These are phyloP conservation scores for Fibroporia radiculosa DNA, from an alignment of 768 basidiomycete species.

Conservation along the genomic window DNA sequence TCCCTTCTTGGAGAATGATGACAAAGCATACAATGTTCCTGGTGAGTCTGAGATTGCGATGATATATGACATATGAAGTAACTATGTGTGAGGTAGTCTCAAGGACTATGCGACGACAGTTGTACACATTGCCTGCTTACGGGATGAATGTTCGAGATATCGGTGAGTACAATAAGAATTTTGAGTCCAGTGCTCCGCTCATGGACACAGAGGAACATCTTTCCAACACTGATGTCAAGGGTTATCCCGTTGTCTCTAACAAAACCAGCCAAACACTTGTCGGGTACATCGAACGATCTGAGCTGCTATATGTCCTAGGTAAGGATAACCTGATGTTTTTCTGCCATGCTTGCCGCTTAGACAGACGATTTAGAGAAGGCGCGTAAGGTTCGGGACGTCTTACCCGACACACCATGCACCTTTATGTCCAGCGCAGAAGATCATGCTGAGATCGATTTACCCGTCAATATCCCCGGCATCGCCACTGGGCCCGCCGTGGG, in stretches of 20 bases:
- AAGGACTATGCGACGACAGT: slow-evolving; percentile 80
- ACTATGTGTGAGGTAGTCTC: slow-evolving; percentile 56
- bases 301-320: slow-evolving; percentile 85
- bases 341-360: not conserved
- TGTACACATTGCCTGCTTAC: slow-evolving; percentile 62
- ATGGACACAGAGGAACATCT: slow-evolving; percentile 55
- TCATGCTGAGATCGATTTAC: slow-evolving; percentile 38
- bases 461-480: slow-evolving; percentile 32
- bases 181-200: not conserved
- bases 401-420: slow-evolving; percentile 60
- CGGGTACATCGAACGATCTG: slow-evolving; percentile 85
- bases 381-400: slow-evolving; percentile 51
- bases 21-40: slow-evolving; percentile 84
- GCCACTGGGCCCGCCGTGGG: slow-evolving; percentile 44
- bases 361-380: slow-evolving; percentile 56
- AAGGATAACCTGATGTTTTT: slow-evolving; percentile 7
- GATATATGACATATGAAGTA: not conserved
- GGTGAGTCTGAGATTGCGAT: slow-evolving; percentile 39
- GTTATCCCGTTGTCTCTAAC: slow-evolving; percentile 81
- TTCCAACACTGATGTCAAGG: slow-evolving; percentile 69
- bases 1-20: slow-evolving; percentile 94
- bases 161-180: slow-evolving; percentile 42
- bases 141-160: slow-evolving; percentile 76
- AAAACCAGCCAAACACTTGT: slow-evolving; percentile 53
- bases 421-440: slow-evolving; percentile 54